phyloP scores from a whole-genome alignment of 805 yeast genomes.

The Brettanomyces bruxellensis region DNA sequence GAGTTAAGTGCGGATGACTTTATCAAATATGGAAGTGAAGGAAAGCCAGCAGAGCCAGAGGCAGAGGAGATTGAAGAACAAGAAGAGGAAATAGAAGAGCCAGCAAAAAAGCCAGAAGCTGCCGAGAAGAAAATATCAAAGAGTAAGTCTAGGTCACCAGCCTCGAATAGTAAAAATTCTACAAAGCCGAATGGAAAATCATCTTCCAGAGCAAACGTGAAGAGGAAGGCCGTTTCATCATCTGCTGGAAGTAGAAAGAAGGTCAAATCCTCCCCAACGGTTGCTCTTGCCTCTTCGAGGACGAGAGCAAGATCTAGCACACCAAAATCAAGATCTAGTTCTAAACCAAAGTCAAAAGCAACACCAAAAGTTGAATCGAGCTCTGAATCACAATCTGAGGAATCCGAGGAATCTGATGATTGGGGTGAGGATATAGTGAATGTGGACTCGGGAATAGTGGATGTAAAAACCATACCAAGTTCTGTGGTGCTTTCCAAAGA shows the following conservation, averaged over 20 bases:
- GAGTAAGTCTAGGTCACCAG: neutral
- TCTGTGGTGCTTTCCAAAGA: conserved; percentile 15
- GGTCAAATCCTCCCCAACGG: neutral
- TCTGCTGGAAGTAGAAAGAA: conserved; percentile 24
- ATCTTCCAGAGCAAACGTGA: neutral
- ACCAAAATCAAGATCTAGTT: conserved; percentile 16
- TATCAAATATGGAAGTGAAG: conserved; percentile 32
- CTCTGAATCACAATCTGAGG: conserved; percentile 3
- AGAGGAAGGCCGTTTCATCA: conserved; percentile 9
- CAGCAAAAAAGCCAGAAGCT: conserved; percentile 1
- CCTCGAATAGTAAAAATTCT: no score
- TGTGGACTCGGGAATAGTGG: conserved; percentile 8
- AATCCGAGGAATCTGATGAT: conserved; percentile 11
- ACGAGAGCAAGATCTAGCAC: conserved; percentile 4
- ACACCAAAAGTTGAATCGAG: conserved; percentile 5
- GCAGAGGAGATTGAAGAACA: neutral
- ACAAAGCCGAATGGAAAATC: no score
- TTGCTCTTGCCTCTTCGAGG: conserved; percentile 1
- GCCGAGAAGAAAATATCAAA: conserved; percentile 1
- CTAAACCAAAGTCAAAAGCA: conserved; percentile 5
- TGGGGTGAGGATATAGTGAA: conserved; percentile 20
- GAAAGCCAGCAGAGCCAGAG: conserved; percentile 22
- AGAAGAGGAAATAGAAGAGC: neutral
- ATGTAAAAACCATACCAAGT: conserved; percentile 12
- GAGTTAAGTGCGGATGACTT: conserved; percentile 44